Conservation (phyloP, 1,284 basidiomycete species). For the Fereydounia khargensis region DNA sequence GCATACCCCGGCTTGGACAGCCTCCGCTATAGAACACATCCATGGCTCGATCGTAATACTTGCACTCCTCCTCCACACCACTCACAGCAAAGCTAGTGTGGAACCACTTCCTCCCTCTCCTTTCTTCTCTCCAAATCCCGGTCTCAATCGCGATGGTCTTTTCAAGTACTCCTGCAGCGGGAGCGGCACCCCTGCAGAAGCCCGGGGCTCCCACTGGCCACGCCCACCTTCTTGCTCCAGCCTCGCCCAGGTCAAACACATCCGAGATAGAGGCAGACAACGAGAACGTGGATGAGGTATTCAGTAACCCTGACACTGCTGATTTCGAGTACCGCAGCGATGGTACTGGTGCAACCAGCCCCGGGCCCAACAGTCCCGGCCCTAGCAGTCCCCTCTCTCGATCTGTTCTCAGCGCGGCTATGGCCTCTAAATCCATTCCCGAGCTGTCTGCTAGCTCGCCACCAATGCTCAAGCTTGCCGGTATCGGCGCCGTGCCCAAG, state of each 20-base stretch:
- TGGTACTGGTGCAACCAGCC: slow-evolving; percentile 15
- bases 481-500: not conserved
- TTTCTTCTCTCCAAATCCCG: no score
- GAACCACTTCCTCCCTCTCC: no score
- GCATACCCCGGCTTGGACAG: no score
- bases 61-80: no score
- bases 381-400: slow-evolving; percentile 4
- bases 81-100: no score
- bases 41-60: no score
- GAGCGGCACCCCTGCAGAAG: no score
- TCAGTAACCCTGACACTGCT: slow-evolving; percentile 15
- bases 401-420: not conserved
- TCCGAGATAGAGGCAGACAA: slow-evolving; percentile 9
- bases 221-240: no score
- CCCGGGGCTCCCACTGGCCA: no score
- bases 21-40: no score
- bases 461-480: not conserved
- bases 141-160: no score
- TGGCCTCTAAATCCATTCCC: not conserved
- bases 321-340: slow-evolving; percentile 12
- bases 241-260: slow-evolving; percentile 1
- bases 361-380: slow-evolving; percentile 9
- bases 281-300: slow-evolving; percentile 9
- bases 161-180: no score
- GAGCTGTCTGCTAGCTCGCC: not conserved